phyloP scores from a whole-genome alignment of 345 rosid genomes.

The Corchorus capsularis region DNA sequence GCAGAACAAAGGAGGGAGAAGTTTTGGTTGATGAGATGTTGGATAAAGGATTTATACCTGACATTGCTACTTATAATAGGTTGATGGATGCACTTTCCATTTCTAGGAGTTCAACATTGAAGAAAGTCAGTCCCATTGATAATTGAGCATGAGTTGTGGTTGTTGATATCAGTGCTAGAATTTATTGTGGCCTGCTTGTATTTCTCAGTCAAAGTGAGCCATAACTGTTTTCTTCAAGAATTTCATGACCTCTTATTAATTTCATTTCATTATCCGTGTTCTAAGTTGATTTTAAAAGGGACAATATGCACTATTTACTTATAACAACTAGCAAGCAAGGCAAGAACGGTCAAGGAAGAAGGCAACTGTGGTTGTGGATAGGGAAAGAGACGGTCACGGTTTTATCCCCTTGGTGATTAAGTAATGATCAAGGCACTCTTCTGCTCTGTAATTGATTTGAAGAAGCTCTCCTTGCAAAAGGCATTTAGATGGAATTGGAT shows the following conservation, averaged over 20 bases:
- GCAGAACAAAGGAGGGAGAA: conserved; percentile 63
- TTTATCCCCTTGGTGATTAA: background rate
- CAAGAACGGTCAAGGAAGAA: background rate
- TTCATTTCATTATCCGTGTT: background rate
- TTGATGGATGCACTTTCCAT: conserved; percentile 58
- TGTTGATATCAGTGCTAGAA: background rate
- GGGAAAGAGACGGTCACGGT: background rate
- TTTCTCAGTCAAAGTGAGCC: background rate
- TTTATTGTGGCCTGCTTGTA: background rate
- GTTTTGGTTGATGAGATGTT: conserved; percentile 76
- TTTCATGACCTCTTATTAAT: background rate
- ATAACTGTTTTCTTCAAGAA: background rate
- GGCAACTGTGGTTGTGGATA: background rate
- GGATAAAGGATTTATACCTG: conserved; percentile 74
- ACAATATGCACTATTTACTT: background rate
- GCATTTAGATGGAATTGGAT: background rate
- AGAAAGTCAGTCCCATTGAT: conserved; percentile 4
- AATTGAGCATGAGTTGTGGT: background rate
- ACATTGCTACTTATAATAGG: conserved; percentile 68
- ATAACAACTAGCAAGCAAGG: background rate
- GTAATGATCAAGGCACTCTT: conserved; percentile 3
- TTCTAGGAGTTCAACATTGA: conserved; percentile 13
- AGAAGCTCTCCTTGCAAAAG: background rate
- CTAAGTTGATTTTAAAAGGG: background rate
- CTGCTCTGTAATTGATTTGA: background rate